A percentile compares a stretch with the other conserved stretches of the same genome.
Evolutionary conservation across 2,329 filamentous ascomycete species (phyloP).

Genomic region (Pyricularia sp.): DNA sequence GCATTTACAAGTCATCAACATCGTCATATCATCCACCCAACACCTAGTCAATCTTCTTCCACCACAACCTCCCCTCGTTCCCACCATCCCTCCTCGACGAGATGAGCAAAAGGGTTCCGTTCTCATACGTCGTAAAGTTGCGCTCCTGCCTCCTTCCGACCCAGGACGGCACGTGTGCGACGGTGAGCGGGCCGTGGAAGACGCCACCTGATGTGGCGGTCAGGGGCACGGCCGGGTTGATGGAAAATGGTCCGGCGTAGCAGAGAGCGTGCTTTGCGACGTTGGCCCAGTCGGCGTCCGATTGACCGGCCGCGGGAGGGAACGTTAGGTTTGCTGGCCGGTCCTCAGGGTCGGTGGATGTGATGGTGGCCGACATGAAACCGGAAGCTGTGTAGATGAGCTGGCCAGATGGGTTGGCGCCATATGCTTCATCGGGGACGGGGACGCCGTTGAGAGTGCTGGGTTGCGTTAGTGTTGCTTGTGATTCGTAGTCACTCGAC

Average conservation of each 20-base stretch:
- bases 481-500: background rate
- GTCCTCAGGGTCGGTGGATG: conserved; percentile 16
- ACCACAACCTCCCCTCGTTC: background rate
- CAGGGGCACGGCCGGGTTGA: conserved; percentile 15
- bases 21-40: background rate
- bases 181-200: conserved; percentile 16
- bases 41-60: conserved; percentile 1
- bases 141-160: conserved; percentile 13
- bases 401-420: conserved; percentile 14
- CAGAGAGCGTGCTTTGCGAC: conserved; percentile 16
- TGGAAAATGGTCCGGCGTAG: conserved; percentile 16
- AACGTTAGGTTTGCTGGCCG: conserved; percentile 16
- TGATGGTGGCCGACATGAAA: conserved; percentile 19
- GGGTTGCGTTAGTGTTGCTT: background rate
- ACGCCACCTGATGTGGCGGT: conserved; percentile 13
- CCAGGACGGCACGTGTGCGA: conserved; percentile 17
- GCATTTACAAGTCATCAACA: background rate
- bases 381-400: conserved; percentile 16
- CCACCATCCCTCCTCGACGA: background rate
- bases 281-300: conserved; percentile 18
- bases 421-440: conserved; percentile 12
- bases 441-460: conserved; percentile 10
- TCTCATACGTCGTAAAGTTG: conserved; percentile 13
- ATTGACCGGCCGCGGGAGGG: conserved; percentile 12
- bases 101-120: conserved; percentile 5